These are phyloP conservation scores for Rosa chinensis DNA, from an alignment of 306 rosid species.

Conservation along the genomic window DNA sequence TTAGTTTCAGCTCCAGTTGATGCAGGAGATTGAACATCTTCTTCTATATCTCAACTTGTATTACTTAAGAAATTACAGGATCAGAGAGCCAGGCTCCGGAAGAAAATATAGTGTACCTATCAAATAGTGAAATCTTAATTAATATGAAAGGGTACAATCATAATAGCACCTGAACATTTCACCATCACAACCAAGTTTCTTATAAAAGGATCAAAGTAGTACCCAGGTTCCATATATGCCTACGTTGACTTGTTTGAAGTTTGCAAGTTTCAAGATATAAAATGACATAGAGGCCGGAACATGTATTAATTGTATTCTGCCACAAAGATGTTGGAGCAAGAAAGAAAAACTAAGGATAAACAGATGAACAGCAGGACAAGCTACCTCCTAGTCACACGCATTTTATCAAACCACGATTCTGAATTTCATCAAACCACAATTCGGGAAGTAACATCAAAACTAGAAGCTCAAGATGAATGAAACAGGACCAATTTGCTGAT, in stretches of 20 bases:
- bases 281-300: background rate
- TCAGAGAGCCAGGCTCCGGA: background rate
- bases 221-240: background rate
- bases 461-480: background rate
- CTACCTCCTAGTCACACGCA: background rate
- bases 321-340: background rate
- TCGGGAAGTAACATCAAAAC: background rate
- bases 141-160: background rate
- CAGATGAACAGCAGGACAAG: background rate
- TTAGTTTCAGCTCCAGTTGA: background rate
- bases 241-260: background rate
- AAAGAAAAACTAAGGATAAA: background rate
- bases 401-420: background rate
- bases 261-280: background rate
- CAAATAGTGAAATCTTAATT: background rate
- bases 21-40: background rate
- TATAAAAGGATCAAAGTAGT: background rate
- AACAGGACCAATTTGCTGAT: background rate
- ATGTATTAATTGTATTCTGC: background rate
- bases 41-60: background rate
- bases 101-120: background rate
- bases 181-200: background rate
- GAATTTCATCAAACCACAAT: background rate
- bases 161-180: background rate
- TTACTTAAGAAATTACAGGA: background rate